phyloP scores from a whole-genome alignment of 768 basidiomycete genomes.

The Clitopilus hobsonii region DNA sequence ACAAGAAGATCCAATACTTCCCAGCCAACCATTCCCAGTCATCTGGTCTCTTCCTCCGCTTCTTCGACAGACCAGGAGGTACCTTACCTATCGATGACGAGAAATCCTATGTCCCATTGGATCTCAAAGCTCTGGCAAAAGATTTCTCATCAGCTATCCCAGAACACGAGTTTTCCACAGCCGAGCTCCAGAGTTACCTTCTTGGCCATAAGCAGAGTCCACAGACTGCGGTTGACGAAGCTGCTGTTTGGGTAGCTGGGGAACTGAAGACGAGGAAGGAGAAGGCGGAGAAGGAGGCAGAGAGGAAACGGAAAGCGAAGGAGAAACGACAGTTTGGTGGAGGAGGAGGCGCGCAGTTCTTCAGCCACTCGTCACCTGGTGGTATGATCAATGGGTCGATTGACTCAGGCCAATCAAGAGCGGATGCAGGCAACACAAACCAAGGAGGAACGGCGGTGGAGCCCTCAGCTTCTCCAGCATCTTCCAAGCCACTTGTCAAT shows the following conservation, averaged over 20 bases:
- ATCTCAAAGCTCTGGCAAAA: conserved; percentile 27
- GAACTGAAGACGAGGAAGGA: conserved; percentile 28
- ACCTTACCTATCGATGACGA: conserved; percentile 5
- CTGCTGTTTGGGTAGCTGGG: conserved; percentile 37
- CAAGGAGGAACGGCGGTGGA: too few relatives aligned
- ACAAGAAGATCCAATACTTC: conserved; percentile 47
- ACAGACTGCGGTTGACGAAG: conserved; percentile 24
- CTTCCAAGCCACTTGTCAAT: too few relatives aligned
- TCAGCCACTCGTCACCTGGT: too few relatives aligned
- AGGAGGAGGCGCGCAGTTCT: conserved; percentile 18
- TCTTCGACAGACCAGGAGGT: conserved; percentile 28
- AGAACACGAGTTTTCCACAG: conserved; percentile 46
- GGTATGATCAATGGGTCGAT: too few relatives aligned
- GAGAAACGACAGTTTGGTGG: conserved; percentile 22
- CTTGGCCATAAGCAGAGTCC: conserved; percentile 39
- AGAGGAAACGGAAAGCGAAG: conserved; percentile 18
- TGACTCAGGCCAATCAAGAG: too few relatives aligned
- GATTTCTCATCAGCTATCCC: conserved; percentile 41
- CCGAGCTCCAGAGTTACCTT: conserved; percentile 59
- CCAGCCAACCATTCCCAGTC: conserved; percentile 44
- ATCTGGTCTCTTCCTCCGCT: conserved; percentile 41
- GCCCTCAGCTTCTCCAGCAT: too few relatives aligned
- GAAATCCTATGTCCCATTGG: conserved; percentile 7
- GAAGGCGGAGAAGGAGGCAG: conserved; percentile 28
- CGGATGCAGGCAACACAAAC: too few relatives aligned